Conservation (phyloP, 805 yeast genomes). For the Scheffersomyces ergatensis region DNA sequence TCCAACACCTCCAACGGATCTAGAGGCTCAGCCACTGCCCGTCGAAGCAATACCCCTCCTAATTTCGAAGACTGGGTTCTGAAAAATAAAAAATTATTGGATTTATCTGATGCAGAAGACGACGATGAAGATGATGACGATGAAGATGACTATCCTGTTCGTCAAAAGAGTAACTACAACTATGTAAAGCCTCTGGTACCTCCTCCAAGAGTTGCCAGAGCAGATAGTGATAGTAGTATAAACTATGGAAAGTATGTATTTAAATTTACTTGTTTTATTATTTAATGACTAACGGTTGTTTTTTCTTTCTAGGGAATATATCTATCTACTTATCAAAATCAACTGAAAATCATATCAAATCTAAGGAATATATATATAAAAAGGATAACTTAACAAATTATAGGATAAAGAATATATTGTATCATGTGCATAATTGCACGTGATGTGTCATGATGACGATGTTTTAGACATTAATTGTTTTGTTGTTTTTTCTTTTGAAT, state of each 20-base stretch:
- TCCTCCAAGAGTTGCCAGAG: constrained; percentile 25
- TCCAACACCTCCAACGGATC: constrained; percentile 1
- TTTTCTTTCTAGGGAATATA: too few species aligned
- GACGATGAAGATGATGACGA: constrained; percentile 2
- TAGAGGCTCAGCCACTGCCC: constrained; percentile 1
- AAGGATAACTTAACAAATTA: too few species aligned
- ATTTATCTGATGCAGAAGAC: constrained; percentile 34
- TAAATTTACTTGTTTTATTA: background rate
- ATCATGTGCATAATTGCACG: too few species aligned
- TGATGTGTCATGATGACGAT: too few species aligned
- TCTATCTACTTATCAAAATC: too few species aligned
- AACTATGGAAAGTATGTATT: constrained; percentile 18
- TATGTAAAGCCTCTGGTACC: constrained; percentile 6
- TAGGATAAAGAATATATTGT: too few species aligned
- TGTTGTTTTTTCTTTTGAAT: too few species aligned
- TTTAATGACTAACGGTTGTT: too few species aligned
- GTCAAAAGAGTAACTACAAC: constrained; percentile 1
- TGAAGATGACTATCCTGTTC: constrained; percentile 2
- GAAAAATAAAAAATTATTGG: constrained; percentile 38
- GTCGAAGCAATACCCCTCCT: constrained; percentile 13
- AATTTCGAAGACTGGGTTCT: constrained; percentile 60
- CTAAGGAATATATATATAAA: too few species aligned
- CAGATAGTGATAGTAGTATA: constrained; percentile 35
- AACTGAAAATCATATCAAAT: too few species aligned
- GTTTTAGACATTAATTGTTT: too few species aligned